Base-by-base conservation (phyloP, 1,139 yeast species). In the Candida sojae region DNA sequence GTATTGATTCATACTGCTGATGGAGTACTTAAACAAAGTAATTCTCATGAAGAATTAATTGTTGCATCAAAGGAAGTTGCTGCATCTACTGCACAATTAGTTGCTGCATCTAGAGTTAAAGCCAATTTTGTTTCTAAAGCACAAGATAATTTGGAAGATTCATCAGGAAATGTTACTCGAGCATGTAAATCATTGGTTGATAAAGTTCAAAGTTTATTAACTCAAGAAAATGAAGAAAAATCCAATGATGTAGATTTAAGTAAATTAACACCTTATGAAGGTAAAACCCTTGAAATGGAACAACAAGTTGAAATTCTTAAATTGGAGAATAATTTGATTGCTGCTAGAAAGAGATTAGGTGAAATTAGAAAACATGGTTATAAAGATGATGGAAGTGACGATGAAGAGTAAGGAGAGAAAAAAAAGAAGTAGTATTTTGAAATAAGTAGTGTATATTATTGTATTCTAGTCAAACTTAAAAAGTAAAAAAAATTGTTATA, bases 1-100 rank as follows among this genome's bases (percentile, higher is more conserved):
- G 75, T 86, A 30, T 77, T 90, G 57, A 90, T 90, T 51, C 83
- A 83, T 55, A 87, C 91, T 26, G 96, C 97, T 0, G 96, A 90
- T 67, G 96, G 96, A 21, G 91, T 89, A 13, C 73, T 90, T 43
- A 76, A 80, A 46, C 77, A 79, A 8, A 66, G 67, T 21, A 84
- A 85, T 57, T 75, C 90, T 0, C 91, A 86, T 51, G 97, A 91
- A 62, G 90, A 90, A 66, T 79, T 90, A 53, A 87, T 90, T 57
- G 97, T 90, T 34, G 95, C 96, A 0, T 88, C 96, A 1, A 89
- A 88, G 60, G 96, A 90, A 63, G 96, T 91, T 23, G 95, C 96
- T 1, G 93, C 96, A 0, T 86, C 96, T 0, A 90, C 97, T 0
- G 96, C 96, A 1, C 97, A 90, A 70, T 77, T 90, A 46, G 97